Conservation (phyloP, 2,329 filamentous ascomycete species). For the Cordyceps cateniannulata region DNA sequence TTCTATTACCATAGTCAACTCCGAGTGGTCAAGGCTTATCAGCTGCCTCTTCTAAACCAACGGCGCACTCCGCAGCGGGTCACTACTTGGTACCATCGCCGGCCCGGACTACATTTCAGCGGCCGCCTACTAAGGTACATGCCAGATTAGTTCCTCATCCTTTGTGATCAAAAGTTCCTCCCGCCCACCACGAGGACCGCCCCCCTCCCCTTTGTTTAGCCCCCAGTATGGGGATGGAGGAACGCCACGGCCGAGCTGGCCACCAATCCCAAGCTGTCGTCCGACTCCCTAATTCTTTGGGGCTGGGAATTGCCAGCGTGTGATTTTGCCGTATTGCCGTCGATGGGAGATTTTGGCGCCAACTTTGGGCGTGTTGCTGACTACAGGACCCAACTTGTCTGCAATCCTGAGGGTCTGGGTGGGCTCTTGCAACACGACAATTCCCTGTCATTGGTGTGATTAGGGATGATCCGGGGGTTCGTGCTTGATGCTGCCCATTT, state of each 20-base stretch:
- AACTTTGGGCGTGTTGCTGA: neutral
- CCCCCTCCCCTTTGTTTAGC: neutral
- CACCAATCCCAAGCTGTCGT: neutral
- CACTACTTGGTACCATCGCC: neutral
- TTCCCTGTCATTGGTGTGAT: no score
- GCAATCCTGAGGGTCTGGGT: no score
- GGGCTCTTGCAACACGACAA: no score
- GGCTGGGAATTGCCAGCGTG: neutral
- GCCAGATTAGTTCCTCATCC: neutral
- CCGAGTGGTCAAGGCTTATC: neutral
- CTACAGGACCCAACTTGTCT: no score
- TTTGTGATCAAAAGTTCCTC: neutral
- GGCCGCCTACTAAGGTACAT: neutral
- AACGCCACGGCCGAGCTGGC: neutral
- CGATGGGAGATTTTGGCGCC: neutral
- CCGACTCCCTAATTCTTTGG: neutral
- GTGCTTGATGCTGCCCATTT: no score
- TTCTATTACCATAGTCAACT: no score
- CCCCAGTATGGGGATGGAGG: neutral
- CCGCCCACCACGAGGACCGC: neutral
- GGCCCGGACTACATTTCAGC: no score
- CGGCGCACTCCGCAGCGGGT: neutral
- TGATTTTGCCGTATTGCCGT: neutral
- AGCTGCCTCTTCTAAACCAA: neutral
- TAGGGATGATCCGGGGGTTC: no score